These are phyloP conservation scores for Teratosphaeria gauchensis DNA, from an alignment of 2,329 filamentous ascomycete species.

Conservation along the genomic window DNA sequence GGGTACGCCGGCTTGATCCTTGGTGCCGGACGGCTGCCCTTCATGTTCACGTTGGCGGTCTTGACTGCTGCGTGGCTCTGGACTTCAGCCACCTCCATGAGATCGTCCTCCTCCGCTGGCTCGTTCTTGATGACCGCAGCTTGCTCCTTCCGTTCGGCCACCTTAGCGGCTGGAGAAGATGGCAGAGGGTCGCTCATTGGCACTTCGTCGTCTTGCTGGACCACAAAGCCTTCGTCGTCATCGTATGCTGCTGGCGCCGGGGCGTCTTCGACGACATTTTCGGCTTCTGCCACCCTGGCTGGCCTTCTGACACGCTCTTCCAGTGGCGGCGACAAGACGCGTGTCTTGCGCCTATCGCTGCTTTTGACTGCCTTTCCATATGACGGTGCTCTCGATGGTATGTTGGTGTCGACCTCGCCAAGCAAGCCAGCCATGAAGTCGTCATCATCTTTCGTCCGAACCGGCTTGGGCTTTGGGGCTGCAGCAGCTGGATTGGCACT, in stretches of 20 bases:
- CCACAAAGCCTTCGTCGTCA: constrained; percentile 47
- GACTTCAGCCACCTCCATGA: constrained; percentile 78
- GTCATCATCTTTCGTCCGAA: constrained; percentile 60
- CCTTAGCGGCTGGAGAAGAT: constrained; percentile 60
- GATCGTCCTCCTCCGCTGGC: constrained; percentile 60
- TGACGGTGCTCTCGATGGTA: constrained; percentile 45
- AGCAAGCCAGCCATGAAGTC: constrained; percentile 79
- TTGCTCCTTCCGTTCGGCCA: constrained; percentile 37
- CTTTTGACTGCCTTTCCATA: constrained; percentile 58
- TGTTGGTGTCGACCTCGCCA: constrained; percentile 76
- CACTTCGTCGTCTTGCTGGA: constrained; percentile 54
- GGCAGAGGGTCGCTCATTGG: constrained; percentile 66
- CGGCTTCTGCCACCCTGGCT: constrained; percentile 13
- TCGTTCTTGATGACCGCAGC: constrained; percentile 60
- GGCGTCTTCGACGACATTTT: constrained; percentile 12
- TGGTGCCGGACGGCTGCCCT: constrained; percentile 67
- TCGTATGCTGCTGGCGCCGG: constrained; percentile 27
- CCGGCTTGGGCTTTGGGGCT: constrained; percentile 64
- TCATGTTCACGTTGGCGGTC: constrained; percentile 69
- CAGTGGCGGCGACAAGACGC: constrained; percentile 67
- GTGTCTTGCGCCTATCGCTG: constrained; percentile 66
- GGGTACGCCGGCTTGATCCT: constrained; percentile 61
- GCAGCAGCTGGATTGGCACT: constrained; percentile 58
- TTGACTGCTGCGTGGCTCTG: constrained; percentile 55
- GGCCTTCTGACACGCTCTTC: constrained; percentile 33